phyloP scores from a whole-genome alignment of 2,329 filamentous ascomycete genomes.

The Colletotrichum cordylinicola region DNA sequence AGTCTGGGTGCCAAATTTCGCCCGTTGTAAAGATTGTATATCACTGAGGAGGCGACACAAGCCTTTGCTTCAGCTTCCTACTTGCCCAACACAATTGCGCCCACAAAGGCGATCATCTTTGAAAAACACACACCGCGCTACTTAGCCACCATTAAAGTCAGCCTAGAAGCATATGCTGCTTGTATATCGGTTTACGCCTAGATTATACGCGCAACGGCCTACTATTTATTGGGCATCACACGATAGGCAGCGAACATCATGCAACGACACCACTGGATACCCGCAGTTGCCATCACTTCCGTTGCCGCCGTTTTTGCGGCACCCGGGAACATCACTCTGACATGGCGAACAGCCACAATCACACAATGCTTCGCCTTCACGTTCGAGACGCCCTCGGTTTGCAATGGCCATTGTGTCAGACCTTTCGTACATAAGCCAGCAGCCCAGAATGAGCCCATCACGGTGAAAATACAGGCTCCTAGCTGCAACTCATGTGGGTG shows the following conservation, averaged over 20 bases:
- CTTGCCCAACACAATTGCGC: neutral
- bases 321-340: neutral
- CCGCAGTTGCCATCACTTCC: neutral
- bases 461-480: neutral
- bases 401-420: neutral
- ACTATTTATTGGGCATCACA: neutral
- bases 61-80: neutral
- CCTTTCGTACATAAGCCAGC: neutral
- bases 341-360: neutral
- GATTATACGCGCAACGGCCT: neutral
- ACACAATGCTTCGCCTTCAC: neutral
- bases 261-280: neutral
- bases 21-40: neutral
- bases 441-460: neutral
- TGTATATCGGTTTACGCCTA: neutral
- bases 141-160: neutral
- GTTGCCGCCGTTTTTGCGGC: neutral
- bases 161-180: neutral
- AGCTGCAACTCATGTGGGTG: neutral
- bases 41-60: neutral
- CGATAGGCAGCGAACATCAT: neutral
- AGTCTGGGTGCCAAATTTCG: neutral
- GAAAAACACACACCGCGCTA: neutral
- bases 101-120: neutral
- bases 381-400: neutral